Evolutionary conservation across 257 asterid species (phyloP).

Genomic region (Striga asiatica): DNA sequence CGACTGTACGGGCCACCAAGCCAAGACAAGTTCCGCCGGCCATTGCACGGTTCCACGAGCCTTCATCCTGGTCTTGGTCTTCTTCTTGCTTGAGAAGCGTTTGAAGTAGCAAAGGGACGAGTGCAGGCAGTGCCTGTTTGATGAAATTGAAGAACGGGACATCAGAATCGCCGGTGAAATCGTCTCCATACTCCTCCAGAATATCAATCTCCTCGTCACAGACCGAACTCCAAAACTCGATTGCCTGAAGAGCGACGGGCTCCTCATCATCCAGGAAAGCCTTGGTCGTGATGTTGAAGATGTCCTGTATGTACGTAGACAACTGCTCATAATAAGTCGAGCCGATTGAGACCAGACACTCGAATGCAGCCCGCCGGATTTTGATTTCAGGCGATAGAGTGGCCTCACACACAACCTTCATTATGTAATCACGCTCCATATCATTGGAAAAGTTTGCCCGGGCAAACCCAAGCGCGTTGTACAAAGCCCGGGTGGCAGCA

Average conservation of each 20-base stretch:
- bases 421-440: conserved; percentile 47
- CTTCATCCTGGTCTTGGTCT: conserved; percentile 59
- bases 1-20: conserved; percentile 47
- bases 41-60: conserved; percentile 61
- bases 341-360: conserved; percentile 44
- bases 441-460: conserved; percentile 42
- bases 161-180: conserved; percentile 47
- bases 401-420: conserved; percentile 54
- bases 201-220: conserved; percentile 63
- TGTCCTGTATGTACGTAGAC: conserved; percentile 42
- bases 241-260: conserved; percentile 53
- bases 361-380: conserved; percentile 45
- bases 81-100: conserved; percentile 62
- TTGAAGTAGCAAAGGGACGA: conserved; percentile 46
- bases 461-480: conserved; percentile 51
- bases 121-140: conserved; percentile 64
- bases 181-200: conserved; percentile 44
- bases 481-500: conserved; percentile 42
- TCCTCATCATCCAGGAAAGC: conserved; percentile 53
- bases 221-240: conserved; percentile 56
- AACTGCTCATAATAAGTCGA: conserved; percentile 42
- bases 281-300: conserved; percentile 44
- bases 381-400: conserved; percentile 36
- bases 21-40: conserved; percentile 71
- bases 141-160: conserved; percentile 47